Evolutionary conservation across 768 basidiomycete genomes (phyloP).

Genomic region (Tylopilus vinaceipallidus): DNA sequence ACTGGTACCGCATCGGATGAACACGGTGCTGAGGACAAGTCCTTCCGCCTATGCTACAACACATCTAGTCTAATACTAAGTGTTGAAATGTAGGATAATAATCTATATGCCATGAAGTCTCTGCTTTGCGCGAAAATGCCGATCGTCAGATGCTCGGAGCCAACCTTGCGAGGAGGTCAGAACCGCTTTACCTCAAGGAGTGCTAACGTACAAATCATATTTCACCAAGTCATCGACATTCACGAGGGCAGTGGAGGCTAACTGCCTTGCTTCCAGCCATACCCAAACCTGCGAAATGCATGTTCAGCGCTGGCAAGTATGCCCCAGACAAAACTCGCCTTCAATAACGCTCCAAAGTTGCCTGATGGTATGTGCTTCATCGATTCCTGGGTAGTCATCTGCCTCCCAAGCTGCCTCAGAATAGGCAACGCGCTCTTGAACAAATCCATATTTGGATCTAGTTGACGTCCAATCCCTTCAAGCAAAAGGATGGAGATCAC

Average conservation of each 20-base stretch:
- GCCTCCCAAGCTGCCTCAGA: slow-evolving; percentile 83
- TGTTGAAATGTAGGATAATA: slow-evolving; percentile 8
- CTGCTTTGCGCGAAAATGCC: not conserved
- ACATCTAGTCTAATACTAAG: slow-evolving; percentile 6
- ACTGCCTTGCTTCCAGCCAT: slow-evolving; percentile 86
- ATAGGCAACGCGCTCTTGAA: slow-evolving; percentile 97
- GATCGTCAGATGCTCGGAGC: slow-evolving; percentile 43
- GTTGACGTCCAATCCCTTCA: slow-evolving; percentile 92
- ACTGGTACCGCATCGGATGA: slow-evolving; percentile 2
- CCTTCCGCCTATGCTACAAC: slow-evolving; percentile 20
- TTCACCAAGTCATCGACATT: slow-evolving; percentile 85
- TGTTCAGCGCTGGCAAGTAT: not conserved
- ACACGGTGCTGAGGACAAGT: not conserved
- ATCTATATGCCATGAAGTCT: slow-evolving; percentile 11
- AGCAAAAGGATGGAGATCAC: slow-evolving; percentile 91
- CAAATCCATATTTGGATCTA: slow-evolving; percentile 89
- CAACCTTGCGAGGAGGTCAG: slow-evolving; percentile 40
- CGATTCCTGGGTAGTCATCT: slow-evolving; percentile 78
- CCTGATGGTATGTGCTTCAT: slow-evolving; percentile 61
- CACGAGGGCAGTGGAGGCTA: slow-evolving; percentile 75
- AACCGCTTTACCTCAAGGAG: not conserved
- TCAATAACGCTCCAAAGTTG: slow-evolving; percentile 82
- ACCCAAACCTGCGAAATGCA: slow-evolving; percentile 71
- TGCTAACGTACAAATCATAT: slow-evolving; percentile 73
- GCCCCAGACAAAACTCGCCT: slow-evolving; percentile 50